Conservation (phyloP, 495 filamentous ascomycete genomes). For the Xylaria cubensis region DNA sequence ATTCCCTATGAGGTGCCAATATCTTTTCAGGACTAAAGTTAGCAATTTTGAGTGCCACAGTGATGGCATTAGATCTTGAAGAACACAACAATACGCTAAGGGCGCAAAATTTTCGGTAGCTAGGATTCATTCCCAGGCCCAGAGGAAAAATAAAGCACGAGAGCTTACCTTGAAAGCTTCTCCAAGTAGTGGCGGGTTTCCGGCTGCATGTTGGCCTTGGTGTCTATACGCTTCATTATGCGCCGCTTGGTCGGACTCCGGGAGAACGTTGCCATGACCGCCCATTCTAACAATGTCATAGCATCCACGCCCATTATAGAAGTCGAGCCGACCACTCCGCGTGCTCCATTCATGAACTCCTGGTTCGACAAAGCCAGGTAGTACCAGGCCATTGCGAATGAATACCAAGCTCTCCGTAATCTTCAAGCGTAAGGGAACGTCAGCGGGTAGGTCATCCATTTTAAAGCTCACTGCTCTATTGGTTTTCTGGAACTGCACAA, state of each 20-base stretch:
- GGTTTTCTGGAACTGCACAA: background rate
- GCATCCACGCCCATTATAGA: conserved; percentile 3
- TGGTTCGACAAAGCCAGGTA: conserved; percentile 16
- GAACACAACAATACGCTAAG: background rate
- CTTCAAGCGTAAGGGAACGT: conserved; percentile 7
- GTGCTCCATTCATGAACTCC: conserved; percentile 24
- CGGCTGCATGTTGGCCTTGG: background rate
- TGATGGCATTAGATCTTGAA: background rate
- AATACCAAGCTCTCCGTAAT: background rate
- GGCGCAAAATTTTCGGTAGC: background rate
- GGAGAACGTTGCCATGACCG: background rate
- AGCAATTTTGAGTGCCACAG: background rate
- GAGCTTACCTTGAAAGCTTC: conserved; percentile 13
- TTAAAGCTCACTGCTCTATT: background rate
- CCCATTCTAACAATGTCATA: background rate
- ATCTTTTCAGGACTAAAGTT: background rate
- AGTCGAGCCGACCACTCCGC: background rate
- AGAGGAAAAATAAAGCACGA: background rate
- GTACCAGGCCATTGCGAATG: conserved; percentile 16
- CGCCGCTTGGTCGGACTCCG: background rate
- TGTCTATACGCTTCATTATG: background rate
- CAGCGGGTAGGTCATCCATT: background rate
- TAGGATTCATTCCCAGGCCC: background rate
- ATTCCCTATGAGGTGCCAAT: background rate
- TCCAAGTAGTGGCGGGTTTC: background rate